Conservation (phyloP, 116 monocot species). For the Phalaenopsis hybrid region DNA sequence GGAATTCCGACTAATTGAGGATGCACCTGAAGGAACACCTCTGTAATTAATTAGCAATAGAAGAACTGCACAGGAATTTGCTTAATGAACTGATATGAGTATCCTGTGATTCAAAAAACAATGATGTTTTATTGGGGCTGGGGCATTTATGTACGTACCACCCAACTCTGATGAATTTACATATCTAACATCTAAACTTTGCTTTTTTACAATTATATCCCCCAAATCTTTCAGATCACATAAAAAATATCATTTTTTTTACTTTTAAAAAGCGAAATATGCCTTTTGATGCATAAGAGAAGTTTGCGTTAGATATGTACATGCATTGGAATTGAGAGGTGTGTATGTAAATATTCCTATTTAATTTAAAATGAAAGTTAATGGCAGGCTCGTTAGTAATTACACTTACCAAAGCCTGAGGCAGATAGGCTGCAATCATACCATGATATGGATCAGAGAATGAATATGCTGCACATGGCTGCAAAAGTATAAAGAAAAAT, state of each 20-base stretch:
- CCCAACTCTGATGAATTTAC: too few relatives aligned
- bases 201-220: too few relatives aligned
- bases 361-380: background rate
- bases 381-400: background rate
- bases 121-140: background rate
- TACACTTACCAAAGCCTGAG: constrained; percentile 54
- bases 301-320: too few relatives aligned
- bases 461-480: constrained; percentile 66
- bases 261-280: too few relatives aligned
- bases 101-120: background rate
- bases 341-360: background rate
- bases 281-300: too few relatives aligned
- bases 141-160: too few relatives aligned
- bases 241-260: too few relatives aligned
- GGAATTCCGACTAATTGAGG: constrained; percentile 62
- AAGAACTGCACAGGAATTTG: background rate
- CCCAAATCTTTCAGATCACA: too few relatives aligned
- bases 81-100: background rate
- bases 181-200: too few relatives aligned
- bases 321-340: too few relatives aligned
- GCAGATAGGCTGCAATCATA: constrained; percentile 47
- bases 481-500: constrained; percentile 11
- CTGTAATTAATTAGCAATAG: constrained; percentile 1
- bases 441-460: constrained; percentile 57
- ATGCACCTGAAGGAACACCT: constrained; percentile 40